Base-by-base conservation (phyloP, 176 grass and related monocot species). In the Oryza officinalis region DNA sequence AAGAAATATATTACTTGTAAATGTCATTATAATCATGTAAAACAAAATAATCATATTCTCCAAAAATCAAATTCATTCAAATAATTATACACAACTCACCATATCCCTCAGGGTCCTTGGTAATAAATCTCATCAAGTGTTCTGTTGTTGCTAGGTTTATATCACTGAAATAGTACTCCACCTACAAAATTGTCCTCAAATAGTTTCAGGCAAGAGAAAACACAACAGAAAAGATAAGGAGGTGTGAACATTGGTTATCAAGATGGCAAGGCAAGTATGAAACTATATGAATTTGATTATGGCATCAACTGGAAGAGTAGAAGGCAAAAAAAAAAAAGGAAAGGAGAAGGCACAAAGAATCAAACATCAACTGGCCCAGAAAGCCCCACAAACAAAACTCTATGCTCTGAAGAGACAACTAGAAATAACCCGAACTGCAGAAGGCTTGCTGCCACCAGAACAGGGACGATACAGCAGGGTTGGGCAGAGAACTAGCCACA, bases 91-190 rank as follows among this genome's bases (percentile, higher is more conserved):
- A 84, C 14, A 82, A 90, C 89, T 94, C 89, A 97, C 94, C 94
- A 85, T 83, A 97, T 91, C 94, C 94, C 65, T 89, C 92, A 33
- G 90, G 81, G 85, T 97, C 94, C 85, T 94, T 97, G 59, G 76
- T 87, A 87, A 97, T 92, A 90, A 97, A 94, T 80, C 94, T 94
- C 87, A 97, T 92, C 84, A 97, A 87, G 79, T 97, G 94, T 88
- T 97, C 94, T 74, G 92, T 97, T 23, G 94, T 97, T 57, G 92
- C 92, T 52, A 97, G 81, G 81, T 97, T 97, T 87, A 88, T 83
- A 74, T 97, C 92, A 86, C 94, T 97, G 75, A 94, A 97, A 92
- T 97, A 97, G 75, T 94, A 97, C 59, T 97, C 94, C 83, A 97
- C 94, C 94, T 97, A 87, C 31, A 83, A 81, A 74, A 83, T 80